Base-by-base conservation (phyloP, 805 yeast genomes). In the Sugiyamaella americana region DNA sequence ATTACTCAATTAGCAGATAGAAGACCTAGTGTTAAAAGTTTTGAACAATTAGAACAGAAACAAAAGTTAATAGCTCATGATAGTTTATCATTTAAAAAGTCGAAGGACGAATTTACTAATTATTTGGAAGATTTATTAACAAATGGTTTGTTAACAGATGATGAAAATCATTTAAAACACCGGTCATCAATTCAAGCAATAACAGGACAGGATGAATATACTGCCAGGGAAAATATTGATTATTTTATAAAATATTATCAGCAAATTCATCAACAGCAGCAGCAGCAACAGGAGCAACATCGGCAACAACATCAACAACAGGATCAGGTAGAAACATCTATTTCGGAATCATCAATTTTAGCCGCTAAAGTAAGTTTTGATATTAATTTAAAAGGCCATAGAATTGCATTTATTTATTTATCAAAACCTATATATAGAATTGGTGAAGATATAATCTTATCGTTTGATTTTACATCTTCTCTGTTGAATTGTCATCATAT, bases 371-470 rank as follows among this genome's bases (percentile, higher is more conserved):
- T 58, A 19, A 53, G 54, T 13, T 67, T 58, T 40, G 69, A 67
- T 37, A 70, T 78, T 5, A 71, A 71, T 36, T 61, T 72, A 45
- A 64, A 70, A 44, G 68, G 72, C 5, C 58, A 64, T 38, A 56
- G 63, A 10, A 64, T 78, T 5, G 72, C 78, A 0, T 65, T 57
- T 2, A 46, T 63, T 30, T 51, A 56, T 22, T 48, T 66, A 19
- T 59, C 66, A 4, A 56, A 61, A 37, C 68, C 70, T 0, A 56
- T 60, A 3, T 59, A 58, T 23, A 50, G 73, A 17, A 61, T 70
- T 3, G 74, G 79, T 1, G 80, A 75, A 37, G 67, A 69, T 16
- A 63, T 79, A 5, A 66, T 68, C 18, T 50, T 75, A 5, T 58
- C 55, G 17, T 56, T 71, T 37, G 70, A 63, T 50, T 67, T 72